Evolutionary conservation across 2,329 filamentous ascomycete genomes (phyloP).

Genomic region (Thelonectria olida): DNA sequence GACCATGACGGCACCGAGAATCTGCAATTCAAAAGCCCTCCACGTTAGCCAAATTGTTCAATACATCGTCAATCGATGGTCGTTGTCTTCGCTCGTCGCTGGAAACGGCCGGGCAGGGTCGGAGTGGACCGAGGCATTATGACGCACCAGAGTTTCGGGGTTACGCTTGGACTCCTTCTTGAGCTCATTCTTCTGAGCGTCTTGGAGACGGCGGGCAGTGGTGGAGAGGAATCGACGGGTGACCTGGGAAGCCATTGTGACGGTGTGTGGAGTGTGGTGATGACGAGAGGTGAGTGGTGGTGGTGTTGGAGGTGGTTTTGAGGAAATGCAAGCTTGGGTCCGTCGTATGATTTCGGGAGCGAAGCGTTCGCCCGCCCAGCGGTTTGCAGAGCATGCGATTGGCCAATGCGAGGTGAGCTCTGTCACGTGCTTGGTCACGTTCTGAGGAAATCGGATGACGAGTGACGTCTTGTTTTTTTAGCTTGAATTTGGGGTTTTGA

Average conservation of each 20-base stretch:
- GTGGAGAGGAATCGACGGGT: slow-evolving; percentile 66
- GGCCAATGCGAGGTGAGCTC: slow-evolving; percentile 36
- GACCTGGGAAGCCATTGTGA: slow-evolving; percentile 65
- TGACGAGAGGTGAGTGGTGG: slow-evolving; percentile 22
- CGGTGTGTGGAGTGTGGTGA: slow-evolving; percentile 26
- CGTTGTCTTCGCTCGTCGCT: not conserved
- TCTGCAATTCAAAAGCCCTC: slow-evolving; percentile 59
- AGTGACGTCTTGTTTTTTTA: slow-evolving; percentile 29
- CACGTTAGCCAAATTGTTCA: slow-evolving; percentile 26
- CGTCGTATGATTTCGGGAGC: slow-evolving; percentile 45
- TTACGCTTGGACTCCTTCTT: slow-evolving; percentile 67
- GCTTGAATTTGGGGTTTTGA: not conserved
- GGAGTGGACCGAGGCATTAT: slow-evolving; percentile 42
- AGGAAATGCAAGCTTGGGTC: slow-evolving; percentile 38
- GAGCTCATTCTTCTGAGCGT: slow-evolving; percentile 57
- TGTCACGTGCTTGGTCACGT: slow-evolving; percentile 34
- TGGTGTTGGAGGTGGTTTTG: slow-evolving; percentile 29
- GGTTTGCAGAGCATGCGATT: slow-evolving; percentile 36
- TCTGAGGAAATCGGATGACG: slow-evolving; percentile 1
- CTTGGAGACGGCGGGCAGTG: slow-evolving; percentile 60
- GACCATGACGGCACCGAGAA: slow-evolving; percentile 91
- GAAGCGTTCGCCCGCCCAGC: slow-evolving; percentile 25
- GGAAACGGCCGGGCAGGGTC: slow-evolving; percentile 8
- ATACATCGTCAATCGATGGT: slow-evolving; percentile 1
- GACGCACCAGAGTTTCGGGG: slow-evolving; percentile 57